Conservation (phyloP, 148 eudicot species). For the Chenopodium album region DNA sequence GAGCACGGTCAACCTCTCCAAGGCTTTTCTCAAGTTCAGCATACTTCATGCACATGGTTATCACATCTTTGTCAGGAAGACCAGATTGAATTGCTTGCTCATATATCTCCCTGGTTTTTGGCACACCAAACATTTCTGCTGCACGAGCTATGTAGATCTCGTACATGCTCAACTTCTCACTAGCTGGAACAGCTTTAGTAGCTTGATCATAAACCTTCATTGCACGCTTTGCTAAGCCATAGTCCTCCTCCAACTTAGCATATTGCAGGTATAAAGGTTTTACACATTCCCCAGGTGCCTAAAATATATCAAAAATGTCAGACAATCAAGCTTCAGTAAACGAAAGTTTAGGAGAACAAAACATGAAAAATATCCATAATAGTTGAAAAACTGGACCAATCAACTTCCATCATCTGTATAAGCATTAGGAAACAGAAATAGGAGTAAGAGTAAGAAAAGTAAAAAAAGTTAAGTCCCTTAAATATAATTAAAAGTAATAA, state of each 20-base stretch:
- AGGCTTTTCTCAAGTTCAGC: slow-evolving; percentile 96
- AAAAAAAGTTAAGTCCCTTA: no score
- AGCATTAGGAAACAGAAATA: neutral
- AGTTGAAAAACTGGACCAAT: neutral
- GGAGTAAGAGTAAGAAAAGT: neutral
- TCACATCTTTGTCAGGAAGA: slow-evolving; percentile 90
- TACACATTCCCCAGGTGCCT: slow-evolving; percentile 92
- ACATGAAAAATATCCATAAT: neutral
- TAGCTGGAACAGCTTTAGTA: slow-evolving; percentile 80
- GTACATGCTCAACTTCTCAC: slow-evolving; percentile 91
- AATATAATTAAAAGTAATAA: no score
- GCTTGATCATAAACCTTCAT: slow-evolving; percentile 94
- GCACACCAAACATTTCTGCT: slow-evolving; percentile 90
- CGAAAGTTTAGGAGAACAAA: neutral
- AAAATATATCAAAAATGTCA: slow-evolving; percentile 19
- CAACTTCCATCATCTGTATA: neutral
- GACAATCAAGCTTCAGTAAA: slow-evolving; percentile 3
- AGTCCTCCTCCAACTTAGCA: slow-evolving; percentile 91
- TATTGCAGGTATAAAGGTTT: slow-evolving; percentile 84
- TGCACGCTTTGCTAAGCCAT: slow-evolving; percentile 85
- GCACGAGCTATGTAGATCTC: slow-evolving; percentile 92
- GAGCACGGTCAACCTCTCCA: slow-evolving; percentile 91
- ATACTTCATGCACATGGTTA: slow-evolving; percentile 77
- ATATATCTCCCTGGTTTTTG: slow-evolving; percentile 87
- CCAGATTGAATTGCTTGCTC: slow-evolving; percentile 90